Base-by-base conservation (phyloP, 116 monocot species). In the Zostera marina region DNA sequence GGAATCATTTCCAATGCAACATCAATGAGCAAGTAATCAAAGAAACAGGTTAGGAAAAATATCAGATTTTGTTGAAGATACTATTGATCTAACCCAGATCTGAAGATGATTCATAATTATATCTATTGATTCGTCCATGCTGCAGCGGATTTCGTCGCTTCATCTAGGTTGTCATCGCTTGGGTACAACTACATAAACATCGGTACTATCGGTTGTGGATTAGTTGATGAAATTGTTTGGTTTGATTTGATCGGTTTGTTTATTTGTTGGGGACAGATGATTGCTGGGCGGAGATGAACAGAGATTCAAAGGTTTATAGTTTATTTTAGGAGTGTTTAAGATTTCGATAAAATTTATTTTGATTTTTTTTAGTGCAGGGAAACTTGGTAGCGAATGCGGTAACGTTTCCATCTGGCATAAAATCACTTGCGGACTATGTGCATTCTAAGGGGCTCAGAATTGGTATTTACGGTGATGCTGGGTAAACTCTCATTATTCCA, bases 381-480 rank as follows among this genome's bases (percentile, higher is more conserved):
- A 79, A 91, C 61, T 56, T 91, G 55, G 79, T 82, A 23, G 56
- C 85, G 0, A 85, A 79, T 20, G 44, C 22, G 65, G 77, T 77
- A 13, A 75, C 72, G 11, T 91, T 91, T 49, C 85, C 91, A 9
- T 82, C 82, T 0, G 91, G 85, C 32, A 85, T 91, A 7, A 85
- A 85, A 58, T 61, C 79, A 15, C 72, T 91, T 19, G 81, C 91
- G 57, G 77, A 82, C 68, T 91, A 91, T 63, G 65, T 91, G 47
- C 91, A 85, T 58, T 25, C 21, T 8, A 85, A 82, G 62, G 85
- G 82, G 12, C 79, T 91, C 22, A 78, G 77, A 59, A 69, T 91
- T 43, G 84, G 85, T 22, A 76, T 91, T 62, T 91, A 91, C 41
- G 65, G 80, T 58, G 83, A 88, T 66, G 79, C 79, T 52, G 84